phyloP scores from a whole-genome alignment of 352 stramenopile genomes.

The Aphanomyces invadans region DNA sequence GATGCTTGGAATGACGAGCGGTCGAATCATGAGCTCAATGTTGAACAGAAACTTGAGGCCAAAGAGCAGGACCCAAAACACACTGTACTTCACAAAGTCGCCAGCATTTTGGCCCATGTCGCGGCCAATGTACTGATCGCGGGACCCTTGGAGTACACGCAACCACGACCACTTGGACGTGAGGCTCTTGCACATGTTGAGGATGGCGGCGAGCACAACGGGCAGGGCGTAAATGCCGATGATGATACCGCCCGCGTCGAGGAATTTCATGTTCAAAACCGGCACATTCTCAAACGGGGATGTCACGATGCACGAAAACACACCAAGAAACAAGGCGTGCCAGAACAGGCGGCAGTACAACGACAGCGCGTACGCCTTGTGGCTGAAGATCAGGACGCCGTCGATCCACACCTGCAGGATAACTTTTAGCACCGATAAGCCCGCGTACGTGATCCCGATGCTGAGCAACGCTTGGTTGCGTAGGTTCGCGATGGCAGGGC shows the following conservation, averaged over 20 bases:
- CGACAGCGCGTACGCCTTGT: conserved; percentile 43
- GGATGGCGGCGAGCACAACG: conserved; percentile 36
- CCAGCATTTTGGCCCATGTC: conserved; percentile 65
- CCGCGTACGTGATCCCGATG: conserved; percentile 53
- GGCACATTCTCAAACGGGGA: conserved; percentile 58
- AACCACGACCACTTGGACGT: conserved; percentile 60
- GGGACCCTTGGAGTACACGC: conserved; percentile 55
- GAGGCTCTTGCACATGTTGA: conserved; percentile 42
- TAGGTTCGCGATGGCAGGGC: conserved; percentile 41
- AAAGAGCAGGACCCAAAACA: conserved; percentile 70
- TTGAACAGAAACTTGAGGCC: conserved; percentile 72
- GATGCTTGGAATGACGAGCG: conserved; percentile 64
- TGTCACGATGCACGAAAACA: conserved; percentile 61
- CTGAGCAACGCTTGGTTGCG: conserved; percentile 63
- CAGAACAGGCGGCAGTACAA: conserved; percentile 69
- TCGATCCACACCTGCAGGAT: conserved; percentile 80
- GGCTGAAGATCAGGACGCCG: conserved; percentile 58
- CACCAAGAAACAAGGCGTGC: conserved; percentile 70
- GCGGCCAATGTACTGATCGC: conserved; percentile 74
- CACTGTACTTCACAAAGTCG: conserved; percentile 48
- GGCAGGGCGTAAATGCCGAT: conserved; percentile 53
- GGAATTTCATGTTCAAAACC: conserved; percentile 43
- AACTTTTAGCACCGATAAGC: conserved; percentile 55
- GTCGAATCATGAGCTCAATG: conserved; percentile 75
- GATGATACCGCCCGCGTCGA: conserved; percentile 53